phyloP scores from a whole-genome alignment of 768 basidiomycete genomes.

The Phylloporus sp. region DNA sequence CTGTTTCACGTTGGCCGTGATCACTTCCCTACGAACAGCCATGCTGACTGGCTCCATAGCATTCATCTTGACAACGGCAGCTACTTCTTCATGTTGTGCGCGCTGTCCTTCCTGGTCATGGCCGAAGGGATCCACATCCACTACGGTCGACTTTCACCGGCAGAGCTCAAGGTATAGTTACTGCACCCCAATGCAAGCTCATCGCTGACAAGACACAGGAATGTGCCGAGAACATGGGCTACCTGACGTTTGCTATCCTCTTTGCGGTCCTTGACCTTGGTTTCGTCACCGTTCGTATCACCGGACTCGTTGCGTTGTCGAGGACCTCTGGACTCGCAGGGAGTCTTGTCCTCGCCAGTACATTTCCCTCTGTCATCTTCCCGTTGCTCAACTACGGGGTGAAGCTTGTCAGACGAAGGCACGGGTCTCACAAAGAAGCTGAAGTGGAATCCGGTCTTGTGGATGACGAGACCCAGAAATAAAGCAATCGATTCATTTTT shows the following conservation, averaged over 20 bases:
- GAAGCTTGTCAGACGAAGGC: neutral
- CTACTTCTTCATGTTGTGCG: conserved; percentile 10
- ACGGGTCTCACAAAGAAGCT: neutral
- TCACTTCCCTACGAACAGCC: neutral
- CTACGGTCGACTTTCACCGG: conserved; percentile 22
- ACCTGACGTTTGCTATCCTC: conserved; percentile 12
- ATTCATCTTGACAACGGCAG: conserved; percentile 13
- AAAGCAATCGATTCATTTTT: too few species aligned
- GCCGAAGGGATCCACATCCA: conserved; percentile 17
- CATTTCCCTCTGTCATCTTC: conserved; percentile 5
- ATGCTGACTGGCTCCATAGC: conserved; percentile 7
- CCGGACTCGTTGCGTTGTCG: conserved; percentile 9
- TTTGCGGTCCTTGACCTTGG: conserved; percentile 21
- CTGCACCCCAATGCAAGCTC: neutral
- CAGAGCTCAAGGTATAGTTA: conserved; percentile 21
- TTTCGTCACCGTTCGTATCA: conserved; percentile 15
- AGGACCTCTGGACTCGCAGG: conserved; percentile 8
- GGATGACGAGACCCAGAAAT: too few species aligned
- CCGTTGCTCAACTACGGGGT: conserved; percentile 1
- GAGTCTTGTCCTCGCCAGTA: conserved; percentile 9
- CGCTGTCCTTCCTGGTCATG: conserved; percentile 14
- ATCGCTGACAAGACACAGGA: conserved; percentile 5
- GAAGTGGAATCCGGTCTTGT: too few species aligned
- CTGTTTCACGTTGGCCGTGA: conserved; percentile 9
- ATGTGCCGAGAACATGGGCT: conserved; percentile 11